phyloP scores from a whole-genome alignment of 352 stramenopile genomes.

The Elongisporangium undulatum region DNA sequence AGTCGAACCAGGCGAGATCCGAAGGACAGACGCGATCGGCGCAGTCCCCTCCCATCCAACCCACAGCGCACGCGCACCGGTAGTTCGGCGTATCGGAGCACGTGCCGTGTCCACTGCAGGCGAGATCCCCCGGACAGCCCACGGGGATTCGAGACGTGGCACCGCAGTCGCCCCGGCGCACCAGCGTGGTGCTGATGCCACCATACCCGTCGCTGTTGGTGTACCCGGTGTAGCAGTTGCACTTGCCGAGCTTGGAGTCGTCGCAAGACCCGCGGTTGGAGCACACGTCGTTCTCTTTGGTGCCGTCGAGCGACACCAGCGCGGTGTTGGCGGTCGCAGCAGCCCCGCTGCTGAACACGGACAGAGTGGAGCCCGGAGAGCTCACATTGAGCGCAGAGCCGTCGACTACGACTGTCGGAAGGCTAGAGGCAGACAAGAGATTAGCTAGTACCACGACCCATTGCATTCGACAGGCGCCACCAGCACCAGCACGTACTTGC shows the following conservation, averaged over 20 bases:
- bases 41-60: constrained; percentile 76
- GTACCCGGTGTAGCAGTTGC: constrained; percentile 58
- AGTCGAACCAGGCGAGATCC: constrained; percentile 61
- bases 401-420: constrained; percentile 54
- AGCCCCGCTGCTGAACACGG: constrained; percentile 11
- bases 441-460: constrained; percentile 4
- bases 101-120: constrained; percentile 73
- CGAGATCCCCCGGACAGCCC: constrained; percentile 58
- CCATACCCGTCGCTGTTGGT: constrained; percentile 61
- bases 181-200: constrained; percentile 27
- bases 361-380: constrained; percentile 23
- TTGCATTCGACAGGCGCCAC: constrained; percentile 2
- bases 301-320: constrained; percentile 41
- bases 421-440: constrained; percentile 16
- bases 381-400: constrained; percentile 14
- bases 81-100: constrained; percentile 53
- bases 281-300: constrained; percentile 65
- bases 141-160: constrained; percentile 50
- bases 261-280: constrained; percentile 65
- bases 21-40: constrained; percentile 59
- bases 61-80: constrained; percentile 61
- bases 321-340: constrained; percentile 14
- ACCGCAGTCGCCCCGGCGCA: constrained; percentile 68
- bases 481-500: constrained; percentile 41
- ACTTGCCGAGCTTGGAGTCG: constrained; percentile 48